These are phyloP conservation scores for Iberis amara DNA, from an alignment of 441 rosid species.

Conservation along the genomic window DNA sequence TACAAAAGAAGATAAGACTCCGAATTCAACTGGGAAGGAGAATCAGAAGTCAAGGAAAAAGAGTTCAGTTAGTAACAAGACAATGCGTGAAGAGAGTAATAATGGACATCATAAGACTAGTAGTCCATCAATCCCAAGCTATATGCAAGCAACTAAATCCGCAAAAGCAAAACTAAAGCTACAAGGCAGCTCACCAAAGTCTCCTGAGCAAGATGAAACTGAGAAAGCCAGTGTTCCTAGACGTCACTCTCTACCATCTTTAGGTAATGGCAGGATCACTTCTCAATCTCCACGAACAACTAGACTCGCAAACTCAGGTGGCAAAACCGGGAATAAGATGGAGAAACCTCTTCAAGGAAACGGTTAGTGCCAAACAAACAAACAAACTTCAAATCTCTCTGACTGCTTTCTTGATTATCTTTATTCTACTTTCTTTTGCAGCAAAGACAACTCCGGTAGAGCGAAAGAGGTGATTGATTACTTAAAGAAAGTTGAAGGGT, in stretches of 20 bases:
- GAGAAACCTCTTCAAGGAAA: conserved; percentile 55
- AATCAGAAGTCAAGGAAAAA: conserved; percentile 50
- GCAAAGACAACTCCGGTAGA: conserved; percentile 55
- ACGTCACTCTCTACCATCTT: conserved; percentile 79
- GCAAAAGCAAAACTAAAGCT: conserved; percentile 89
- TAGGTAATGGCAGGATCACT: conserved; percentile 54
- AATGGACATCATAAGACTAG: conserved; percentile 54
- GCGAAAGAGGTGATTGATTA: conserved; percentile 54
- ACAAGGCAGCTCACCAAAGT: conserved; percentile 70
- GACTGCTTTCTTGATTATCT: neutral
- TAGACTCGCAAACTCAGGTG: conserved; percentile 44
- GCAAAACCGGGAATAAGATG: conserved; percentile 48
- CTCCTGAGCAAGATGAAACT: conserved; percentile 49
- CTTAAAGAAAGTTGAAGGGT: conserved; percentile 19
- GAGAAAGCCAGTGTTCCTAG: conserved; percentile 55
- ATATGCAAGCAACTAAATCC: conserved; percentile 91
- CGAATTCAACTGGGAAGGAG: conserved; percentile 39
- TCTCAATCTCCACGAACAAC: conserved; percentile 79
- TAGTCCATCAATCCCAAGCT: conserved; percentile 80
- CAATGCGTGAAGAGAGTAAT: conserved; percentile 46
- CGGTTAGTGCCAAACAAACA: conserved; percentile 47
- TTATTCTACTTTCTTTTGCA: conserved; percentile 38
- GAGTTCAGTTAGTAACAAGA: conserved; percentile 43
- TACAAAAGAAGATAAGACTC: conserved; percentile 39
- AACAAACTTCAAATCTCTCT: neutral